These are phyloP conservation scores for Aegilops speltoides DNA, from an alignment of 176 grass and related monocot genomes.

Conservation along the genomic window DNA sequence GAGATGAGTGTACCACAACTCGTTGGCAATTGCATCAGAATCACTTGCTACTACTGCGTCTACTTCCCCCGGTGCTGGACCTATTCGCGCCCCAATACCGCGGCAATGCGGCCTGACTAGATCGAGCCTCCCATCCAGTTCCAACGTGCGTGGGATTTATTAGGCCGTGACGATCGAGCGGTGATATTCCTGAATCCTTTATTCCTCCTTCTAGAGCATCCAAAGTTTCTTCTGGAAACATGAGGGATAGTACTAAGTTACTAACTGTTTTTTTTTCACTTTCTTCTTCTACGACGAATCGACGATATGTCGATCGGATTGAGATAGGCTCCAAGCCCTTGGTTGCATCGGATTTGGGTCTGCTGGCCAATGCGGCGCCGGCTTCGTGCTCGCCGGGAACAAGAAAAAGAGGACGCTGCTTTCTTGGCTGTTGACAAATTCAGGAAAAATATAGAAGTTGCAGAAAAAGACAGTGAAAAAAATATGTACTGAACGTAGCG, in stretches of 20 bases:
- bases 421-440: constrained; percentile 13
- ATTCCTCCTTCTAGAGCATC: neutral
- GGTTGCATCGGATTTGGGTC: neutral
- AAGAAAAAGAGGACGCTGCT: neutral
- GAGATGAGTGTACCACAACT: constrained; percentile 24
- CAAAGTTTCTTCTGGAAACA: neutral
- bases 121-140: neutral
- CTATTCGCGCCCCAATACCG: neutral
- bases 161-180: constrained; percentile 9
- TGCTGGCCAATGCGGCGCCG: constrained; percentile 18
- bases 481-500: neutral
- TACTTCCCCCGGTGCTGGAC: neutral
- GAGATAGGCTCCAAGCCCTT: neutral
- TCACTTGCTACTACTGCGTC: constrained; percentile 5
- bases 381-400: constrained; percentile 37
- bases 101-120: constrained; percentile 29
- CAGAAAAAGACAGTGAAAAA: neutral
- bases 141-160: neutral
- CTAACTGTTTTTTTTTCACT: too few relatives aligned
- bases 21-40: constrained; percentile 15
- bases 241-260: too few relatives aligned
- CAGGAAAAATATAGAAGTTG: neutral
- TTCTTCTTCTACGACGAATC: too few relatives aligned
- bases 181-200: neutral
- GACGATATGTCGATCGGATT: neutral